These are phyloP conservation scores for Xylaria bambusicola DNA, from an alignment of 495 filamentous ascomycete genomes.

Conservation along the genomic window DNA sequence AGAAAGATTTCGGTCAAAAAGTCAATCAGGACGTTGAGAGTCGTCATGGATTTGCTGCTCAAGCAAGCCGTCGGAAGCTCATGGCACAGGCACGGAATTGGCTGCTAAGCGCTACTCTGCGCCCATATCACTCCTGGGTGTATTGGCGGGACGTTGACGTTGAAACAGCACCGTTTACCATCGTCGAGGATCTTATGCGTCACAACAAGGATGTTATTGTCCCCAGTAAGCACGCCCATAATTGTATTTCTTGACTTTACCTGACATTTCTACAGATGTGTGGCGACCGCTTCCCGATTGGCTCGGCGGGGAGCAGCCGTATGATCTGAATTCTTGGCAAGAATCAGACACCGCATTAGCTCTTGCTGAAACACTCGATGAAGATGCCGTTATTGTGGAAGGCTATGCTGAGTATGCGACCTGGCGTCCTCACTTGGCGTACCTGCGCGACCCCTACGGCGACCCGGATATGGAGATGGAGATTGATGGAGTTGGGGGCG, in stretches of 20 bases:
- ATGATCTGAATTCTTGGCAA: slow-evolving; percentile 99
- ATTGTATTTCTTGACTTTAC: slow-evolving; percentile 8
- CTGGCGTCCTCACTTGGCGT: slow-evolving; percentile 96
- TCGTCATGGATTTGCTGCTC: slow-evolving; percentile 95
- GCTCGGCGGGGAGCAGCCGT: slow-evolving; percentile 98
- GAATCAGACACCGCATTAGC: slow-evolving; percentile 96
- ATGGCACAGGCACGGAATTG: slow-evolving; percentile 99
- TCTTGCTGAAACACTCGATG: slow-evolving; percentile 91
- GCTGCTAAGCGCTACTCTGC: slow-evolving; percentile 88
- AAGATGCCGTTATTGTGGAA: slow-evolving; percentile 99
- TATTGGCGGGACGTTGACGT: slow-evolving; percentile 99
- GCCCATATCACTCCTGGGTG: slow-evolving; percentile 97
- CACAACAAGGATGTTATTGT: slow-evolving; percentile 99
- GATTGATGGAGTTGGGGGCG: slow-evolving; percentile 95
- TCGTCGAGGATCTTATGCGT: slow-evolving; percentile 96
- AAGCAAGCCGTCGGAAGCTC: slow-evolving; percentile 87
- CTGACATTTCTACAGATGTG: slow-evolving; percentile 64
- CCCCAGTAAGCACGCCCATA: slow-evolving; percentile 69
- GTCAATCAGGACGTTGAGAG: slow-evolving; percentile 98
- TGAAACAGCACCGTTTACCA: slow-evolving; percentile 92
- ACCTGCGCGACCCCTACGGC: slow-evolving; percentile 94
- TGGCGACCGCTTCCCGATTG: slow-evolving; percentile 98
- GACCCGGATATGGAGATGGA: slow-evolving; percentile 99
- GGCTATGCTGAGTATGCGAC: slow-evolving; percentile 99
- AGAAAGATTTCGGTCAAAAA: slow-evolving; percentile 98